Percentiles rank a stretch among this genome's conserved stretches.
phyloP scores from a whole-genome alignment of 352 stramenopile species.

The Globisporangium acanthophoron region DNA sequence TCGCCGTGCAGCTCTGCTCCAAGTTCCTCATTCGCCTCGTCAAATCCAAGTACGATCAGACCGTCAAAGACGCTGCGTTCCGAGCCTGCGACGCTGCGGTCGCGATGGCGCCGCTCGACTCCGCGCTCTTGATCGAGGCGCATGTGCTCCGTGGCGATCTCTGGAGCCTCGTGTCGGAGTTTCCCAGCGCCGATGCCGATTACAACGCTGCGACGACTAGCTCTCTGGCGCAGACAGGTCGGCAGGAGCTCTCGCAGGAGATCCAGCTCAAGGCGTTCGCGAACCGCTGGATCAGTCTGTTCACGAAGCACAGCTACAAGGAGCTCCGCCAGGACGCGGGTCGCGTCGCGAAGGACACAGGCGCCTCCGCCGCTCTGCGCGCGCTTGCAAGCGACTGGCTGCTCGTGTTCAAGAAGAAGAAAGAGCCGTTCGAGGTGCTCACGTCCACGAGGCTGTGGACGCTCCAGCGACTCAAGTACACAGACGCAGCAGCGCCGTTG shows the following conservation, averaged over 20 bases:
- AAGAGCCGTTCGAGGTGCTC: constrained; percentile 37
- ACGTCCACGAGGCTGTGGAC: constrained; percentile 32
- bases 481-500: background rate
- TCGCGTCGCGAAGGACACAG: constrained; percentile 1
- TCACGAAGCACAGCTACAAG: constrained; percentile 33
- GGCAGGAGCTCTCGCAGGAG: constrained; percentile 12
- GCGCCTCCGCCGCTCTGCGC: constrained; percentile 2
- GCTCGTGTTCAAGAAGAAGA: constrained; percentile 35
- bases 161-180: constrained; percentile 36
- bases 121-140: constrained; percentile 26
- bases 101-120: constrained; percentile 20
- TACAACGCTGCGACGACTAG: constrained; percentile 21
- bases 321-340: constrained; percentile 33
- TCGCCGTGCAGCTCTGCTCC: constrained; percentile 30
- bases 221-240: background rate
- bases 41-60: constrained; percentile 31
- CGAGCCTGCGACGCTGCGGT: constrained; percentile 43
- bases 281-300: constrained; percentile 55
- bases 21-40: constrained; percentile 35
- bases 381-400: constrained; percentile 32
- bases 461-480: constrained; percentile 33
- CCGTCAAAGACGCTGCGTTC: constrained; percentile 27
- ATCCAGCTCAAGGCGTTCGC: constrained; percentile 35
- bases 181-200: constrained; percentile 34
- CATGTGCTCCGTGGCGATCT: constrained; percentile 48